Base-by-base conservation (phyloP, 768 basidiomycete genomes). In the Lentinus brumalis region DNA sequence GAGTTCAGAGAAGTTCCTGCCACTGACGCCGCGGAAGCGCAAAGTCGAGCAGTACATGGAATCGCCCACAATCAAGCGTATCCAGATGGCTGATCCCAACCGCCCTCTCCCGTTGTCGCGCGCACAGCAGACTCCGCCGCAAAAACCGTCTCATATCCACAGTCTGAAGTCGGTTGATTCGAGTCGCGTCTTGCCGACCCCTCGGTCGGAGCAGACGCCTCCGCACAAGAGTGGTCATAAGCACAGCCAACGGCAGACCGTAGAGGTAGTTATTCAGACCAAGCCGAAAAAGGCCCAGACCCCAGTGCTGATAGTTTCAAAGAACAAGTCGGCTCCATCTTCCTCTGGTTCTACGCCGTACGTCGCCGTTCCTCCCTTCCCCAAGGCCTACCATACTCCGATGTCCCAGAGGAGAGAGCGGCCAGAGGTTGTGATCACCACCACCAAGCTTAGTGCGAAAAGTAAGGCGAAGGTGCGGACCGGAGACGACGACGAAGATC, bases 1-100 rank as follows among this genome's bases (percentile, higher is more conserved):
- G 11, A 66, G 70, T 46, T 71, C 76, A 10, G 67, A 67, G 8
- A 26, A 42, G 11, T 64, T 68, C 14, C 64, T 71, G 11, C 21
- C 18, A 8, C 66, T 80, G 8, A 90, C 90, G 0, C 89, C 91
- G 10, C 82, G 81, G 52, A 94, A 94, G 69, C 82, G 91, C 53
- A 93, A 92, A 67, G 77, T 81, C 3, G 78, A 78, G 4, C 84
- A 83, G 29, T 77, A 84, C 44, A 75, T 88, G 5, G 77, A 82
- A 40, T 87, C 89, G 0, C 88, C 91, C 0, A 80, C 82, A 7
- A 68, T 80, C 46, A 92, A 92, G 73, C 88, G 91, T 55, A 60
- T 78, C 45, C 77, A 81, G 31, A 67, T 68, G 16, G 58, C 66
- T 9, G 66, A 72, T 30, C 53, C 29, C 52, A 64, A 9, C 47